phyloP scores from a whole-genome alignment of 2,329 filamentous ascomycete species.

The Colletotrichum graminicola region DNA sequence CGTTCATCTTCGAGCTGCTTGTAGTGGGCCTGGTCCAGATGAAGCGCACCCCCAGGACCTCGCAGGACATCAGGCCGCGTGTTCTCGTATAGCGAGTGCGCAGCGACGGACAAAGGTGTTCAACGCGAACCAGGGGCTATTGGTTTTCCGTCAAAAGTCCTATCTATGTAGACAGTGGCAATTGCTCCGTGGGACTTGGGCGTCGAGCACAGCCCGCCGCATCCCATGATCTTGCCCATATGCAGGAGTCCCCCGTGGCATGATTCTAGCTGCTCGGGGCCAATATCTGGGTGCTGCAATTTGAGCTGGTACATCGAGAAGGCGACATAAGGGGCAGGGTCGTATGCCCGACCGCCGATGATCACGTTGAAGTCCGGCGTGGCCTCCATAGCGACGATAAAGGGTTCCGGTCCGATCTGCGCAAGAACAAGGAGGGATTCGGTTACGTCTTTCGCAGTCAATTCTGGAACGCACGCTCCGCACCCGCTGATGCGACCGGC shows the following conservation, averaged over 20 bases:
- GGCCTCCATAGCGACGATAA: constrained; percentile 55
- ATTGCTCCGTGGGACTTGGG: constrained; percentile 60
- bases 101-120: constrained; percentile 62
- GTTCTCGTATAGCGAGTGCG: constrained; percentile 69
- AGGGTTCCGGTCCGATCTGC: constrained; percentile 62
- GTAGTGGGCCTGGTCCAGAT: constrained; percentile 57
- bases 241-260: constrained; percentile 56
- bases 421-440: constrained; percentile 54
- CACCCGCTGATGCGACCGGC: constrained; percentile 52
- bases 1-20: constrained; percentile 55
- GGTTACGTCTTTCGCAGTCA: constrained; percentile 55
- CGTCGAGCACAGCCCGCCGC: constrained; percentile 60
- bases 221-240: constrained; percentile 70
- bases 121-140: constrained; percentile 55
- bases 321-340: constrained; percentile 56
- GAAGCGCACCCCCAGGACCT: constrained; percentile 63
- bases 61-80: constrained; percentile 61
- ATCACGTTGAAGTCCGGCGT: constrained; percentile 60
- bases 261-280: constrained; percentile 36
- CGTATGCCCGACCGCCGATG: constrained; percentile 60
- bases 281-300: constrained; percentile 5
- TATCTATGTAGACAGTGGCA: constrained; percentile 55
- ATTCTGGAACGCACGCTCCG: constrained; percentile 55
- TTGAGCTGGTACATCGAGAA: constrained; percentile 46
- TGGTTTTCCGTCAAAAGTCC: constrained; percentile 62